Percentiles rank a stretch among this genome's conserved stretches.
These are phyloP conservation scores for Puccinia novopanici DNA, from an alignment of 1,284 basidiomycete genomes.

Conservation along the genomic window DNA sequence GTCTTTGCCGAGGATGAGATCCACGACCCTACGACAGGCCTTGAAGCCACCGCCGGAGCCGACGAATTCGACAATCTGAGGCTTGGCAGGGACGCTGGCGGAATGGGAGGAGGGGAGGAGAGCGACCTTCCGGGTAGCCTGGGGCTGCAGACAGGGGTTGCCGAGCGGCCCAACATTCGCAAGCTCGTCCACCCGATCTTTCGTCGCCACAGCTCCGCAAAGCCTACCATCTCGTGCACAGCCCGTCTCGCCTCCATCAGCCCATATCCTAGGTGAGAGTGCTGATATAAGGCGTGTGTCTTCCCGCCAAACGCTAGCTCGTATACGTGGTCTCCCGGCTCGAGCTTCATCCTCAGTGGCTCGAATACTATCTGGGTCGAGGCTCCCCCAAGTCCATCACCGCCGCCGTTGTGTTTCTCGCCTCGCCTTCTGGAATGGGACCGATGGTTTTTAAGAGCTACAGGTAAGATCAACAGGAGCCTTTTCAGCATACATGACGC, in stretches of 20 bases:
- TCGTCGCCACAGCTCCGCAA: slow-evolving; percentile 67
- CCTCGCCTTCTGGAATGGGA: not conserved
- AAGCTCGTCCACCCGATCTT: slow-evolving; percentile 61
- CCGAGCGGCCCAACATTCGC: slow-evolving; percentile 60
- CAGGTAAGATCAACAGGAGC: not conserved
- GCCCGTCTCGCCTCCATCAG: slow-evolving; percentile 84
- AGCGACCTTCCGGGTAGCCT: slow-evolving; percentile 69
- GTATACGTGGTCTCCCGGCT: slow-evolving; percentile 92
- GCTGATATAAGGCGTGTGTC: slow-evolving; percentile 79
- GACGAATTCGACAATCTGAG: slow-evolving; percentile 74
- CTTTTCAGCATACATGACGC: not conserved
- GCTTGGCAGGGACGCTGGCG: slow-evolving; percentile 56
- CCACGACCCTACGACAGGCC: slow-evolving; percentile 78
- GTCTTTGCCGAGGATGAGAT: slow-evolving; percentile 94
- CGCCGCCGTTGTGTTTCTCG: slow-evolving; percentile 69
- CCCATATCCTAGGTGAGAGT: slow-evolving; percentile 94
- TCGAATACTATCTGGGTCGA: slow-evolving; percentile 98
- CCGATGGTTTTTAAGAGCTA: slow-evolving; percentile 24
- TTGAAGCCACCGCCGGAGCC: slow-evolving; percentile 81
- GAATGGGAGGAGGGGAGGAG: slow-evolving; percentile 65
- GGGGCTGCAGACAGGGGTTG: slow-evolving; percentile 80
- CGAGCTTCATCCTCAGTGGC: slow-evolving; percentile 68
- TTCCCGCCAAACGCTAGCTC: slow-evolving; percentile 74
- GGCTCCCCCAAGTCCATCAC: slow-evolving; percentile 95
- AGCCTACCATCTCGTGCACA: slow-evolving; percentile 86